Conservation (phyloP, 2,329 filamentous ascomycete species). For the Cladosporium austrohemisphaericum region DNA sequence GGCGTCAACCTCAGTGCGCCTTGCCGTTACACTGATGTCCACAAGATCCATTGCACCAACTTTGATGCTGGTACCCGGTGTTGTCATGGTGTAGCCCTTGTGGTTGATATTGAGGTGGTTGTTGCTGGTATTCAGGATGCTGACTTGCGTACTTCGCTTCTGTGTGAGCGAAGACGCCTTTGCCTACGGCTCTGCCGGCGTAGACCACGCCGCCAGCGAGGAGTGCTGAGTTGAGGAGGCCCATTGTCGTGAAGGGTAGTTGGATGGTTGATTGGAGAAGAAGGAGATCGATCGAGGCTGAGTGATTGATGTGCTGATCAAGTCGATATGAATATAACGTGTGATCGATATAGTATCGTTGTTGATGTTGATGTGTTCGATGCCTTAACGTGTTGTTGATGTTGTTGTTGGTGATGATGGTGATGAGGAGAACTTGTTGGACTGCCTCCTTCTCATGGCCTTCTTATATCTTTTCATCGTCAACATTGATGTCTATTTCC, state of each 20-base stretch:
- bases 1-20: background rate
- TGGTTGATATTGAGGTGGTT: background rate
- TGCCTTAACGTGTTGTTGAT: no score
- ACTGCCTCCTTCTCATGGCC: no score
- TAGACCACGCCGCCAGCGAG: constrained; percentile 4
- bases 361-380: no score
- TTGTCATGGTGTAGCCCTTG: background rate
- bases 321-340: no score
- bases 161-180: background rate
- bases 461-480: constrained; percentile 1
- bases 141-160: background rate
- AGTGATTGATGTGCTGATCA: background rate
- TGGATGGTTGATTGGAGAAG: background rate
- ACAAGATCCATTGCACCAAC: background rate
- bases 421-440: no score
- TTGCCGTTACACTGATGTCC: background rate
- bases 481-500: no score
- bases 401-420: no score
- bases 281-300: background rate
- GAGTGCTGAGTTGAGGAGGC: constrained; percentile 3
- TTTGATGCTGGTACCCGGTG: background rate
- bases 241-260: background rate
- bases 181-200: background rate
- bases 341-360: no score
- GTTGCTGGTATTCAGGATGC: background rate